Base-by-base conservation (phyloP, 495 filamentous ascomycete genomes). In the Physcia stellaris region DNA sequence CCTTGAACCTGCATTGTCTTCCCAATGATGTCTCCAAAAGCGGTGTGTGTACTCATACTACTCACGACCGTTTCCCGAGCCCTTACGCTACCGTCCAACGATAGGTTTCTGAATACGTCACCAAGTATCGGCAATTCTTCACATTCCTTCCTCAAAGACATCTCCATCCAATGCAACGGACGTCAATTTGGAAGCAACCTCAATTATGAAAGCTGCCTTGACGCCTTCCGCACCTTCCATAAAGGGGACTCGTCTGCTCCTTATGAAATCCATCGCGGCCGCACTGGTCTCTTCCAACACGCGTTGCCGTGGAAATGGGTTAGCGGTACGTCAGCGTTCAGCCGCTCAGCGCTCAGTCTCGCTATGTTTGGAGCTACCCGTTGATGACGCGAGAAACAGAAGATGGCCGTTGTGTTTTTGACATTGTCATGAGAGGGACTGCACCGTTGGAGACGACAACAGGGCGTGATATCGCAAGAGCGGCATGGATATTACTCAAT, bases 401-500 rank as follows among this genome's bases (percentile, higher is more conserved):
- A 21, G 33, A 35, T 35, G 33, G 33, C 6, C 4, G 4, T 18
- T 35, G 33, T 18, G 24, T 22, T 12, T 35, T 35, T 22, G 19
- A 35, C n/a, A n/a, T 35, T 22, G 18, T 35, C 3, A 22, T 35
- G 9, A 35, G 13, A 35, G 33, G 33, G 13, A 2, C 18, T 13
- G 18, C 3, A 21, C 6, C 16, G 10, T 35, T 11, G 2, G 33
- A 35, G 13, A 35, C n/a, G 6, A 35, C 33, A 11, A 18, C 15
- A 2, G 33, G 33, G 11, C 13, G 2, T 2, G 33, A 35, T 1
- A 17, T 35, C 18, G 33, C 17, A 22, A 18, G 33, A n/a, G 13
- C 33, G 33, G 33, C 33, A 21, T 35, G 33, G 33, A 22, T 21
- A 21, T 4, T 35, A 9, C 20, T 35, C 18, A 35, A 35, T 21